Conservation (phyloP, 176 grass and related monocot species). For the Hyparrhenia diplandra region DNA sequence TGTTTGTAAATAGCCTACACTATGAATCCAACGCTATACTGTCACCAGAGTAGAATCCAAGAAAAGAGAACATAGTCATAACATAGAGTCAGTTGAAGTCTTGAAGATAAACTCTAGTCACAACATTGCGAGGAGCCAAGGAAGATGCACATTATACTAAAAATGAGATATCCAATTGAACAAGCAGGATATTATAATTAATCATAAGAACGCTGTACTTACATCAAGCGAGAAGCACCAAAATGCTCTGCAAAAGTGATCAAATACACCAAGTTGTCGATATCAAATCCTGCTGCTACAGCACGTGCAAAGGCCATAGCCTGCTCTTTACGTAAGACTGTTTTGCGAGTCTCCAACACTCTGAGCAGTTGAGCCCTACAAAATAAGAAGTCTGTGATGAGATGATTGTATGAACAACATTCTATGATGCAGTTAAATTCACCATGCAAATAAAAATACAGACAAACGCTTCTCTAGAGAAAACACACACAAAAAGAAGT, state of each 20-base stretch:
- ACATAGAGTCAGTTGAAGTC: neutral
- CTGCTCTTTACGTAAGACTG: constrained; percentile 84
- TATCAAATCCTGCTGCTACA: constrained; percentile 87
- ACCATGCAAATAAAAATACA: neutral
- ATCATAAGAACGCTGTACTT: constrained; percentile 23
- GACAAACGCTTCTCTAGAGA: neutral
- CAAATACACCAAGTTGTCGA: constrained; percentile 66
- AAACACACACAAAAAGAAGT: constrained; percentile 4
- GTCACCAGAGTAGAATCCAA: neutral
- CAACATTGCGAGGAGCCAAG: neutral
- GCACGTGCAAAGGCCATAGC: constrained; percentile 98
- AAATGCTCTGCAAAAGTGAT: constrained; percentile 74
- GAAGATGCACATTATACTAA: neutral
- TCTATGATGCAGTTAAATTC: neutral
- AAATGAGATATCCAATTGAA: neutral
- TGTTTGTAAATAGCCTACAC: neutral
- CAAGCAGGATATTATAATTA: neutral
- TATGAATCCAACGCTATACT: neutral
- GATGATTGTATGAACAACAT: neutral
- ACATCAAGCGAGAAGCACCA: constrained; percentile 88
- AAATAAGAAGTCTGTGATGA: neutral
- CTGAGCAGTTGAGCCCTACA: constrained; percentile 86
- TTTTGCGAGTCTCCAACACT: constrained; percentile 86
- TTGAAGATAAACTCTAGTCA: neutral
- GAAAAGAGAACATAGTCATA: neutral